Percentiles rank a stretch among this genome's conserved stretches.
Evolutionary conservation across 805 yeast genomes (phyloP).

Genomic region (Candida piceae): DNA sequence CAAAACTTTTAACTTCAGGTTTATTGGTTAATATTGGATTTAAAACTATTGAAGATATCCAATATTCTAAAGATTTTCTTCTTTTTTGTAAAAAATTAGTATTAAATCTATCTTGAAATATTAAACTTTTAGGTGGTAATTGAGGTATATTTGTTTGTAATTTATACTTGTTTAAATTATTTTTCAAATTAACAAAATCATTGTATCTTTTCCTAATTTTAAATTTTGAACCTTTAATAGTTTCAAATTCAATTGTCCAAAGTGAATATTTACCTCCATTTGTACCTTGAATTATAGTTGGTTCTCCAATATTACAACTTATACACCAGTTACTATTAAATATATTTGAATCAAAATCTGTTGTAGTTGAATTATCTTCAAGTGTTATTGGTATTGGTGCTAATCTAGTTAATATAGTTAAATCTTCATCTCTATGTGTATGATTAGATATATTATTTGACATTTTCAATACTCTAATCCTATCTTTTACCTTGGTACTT

Average conservation of each 20-base stretch:
- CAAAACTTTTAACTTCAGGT: conserved; percentile 36
- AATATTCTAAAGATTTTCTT: conserved; percentile 54
- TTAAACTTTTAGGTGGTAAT: conserved; percentile 45
- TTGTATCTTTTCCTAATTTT: conserved; percentile 55
- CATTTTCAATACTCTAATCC: no score
- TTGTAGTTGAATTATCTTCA: conserved; percentile 25
- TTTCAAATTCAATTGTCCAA: conserved; percentile 27
- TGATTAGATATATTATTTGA: conserved; percentile 9
- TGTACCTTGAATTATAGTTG: conserved; percentile 25
- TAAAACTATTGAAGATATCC: conserved; percentile 48
- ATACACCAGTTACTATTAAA: conserved; percentile 29
- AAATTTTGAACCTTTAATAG: conserved; percentile 34
- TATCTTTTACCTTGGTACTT: no score
- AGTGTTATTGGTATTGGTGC: conserved; percentile 39
- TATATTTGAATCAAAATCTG: conserved; percentile 4
- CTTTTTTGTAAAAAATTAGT: conserved; percentile 47
- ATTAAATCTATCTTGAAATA: conserved; percentile 23
- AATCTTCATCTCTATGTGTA: conserved; percentile 11
- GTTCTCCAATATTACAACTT: conserved; percentile 28
- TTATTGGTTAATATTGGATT: conserved; percentile 41
- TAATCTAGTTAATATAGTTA: conserved; percentile 14
- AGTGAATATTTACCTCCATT: conserved; percentile 25
- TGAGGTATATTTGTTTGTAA: conserved; percentile 36
- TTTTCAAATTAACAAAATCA: conserved; percentile 52
- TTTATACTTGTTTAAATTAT: conserved; percentile 35